phyloP scores from a whole-genome alignment of 176 grass and related monocot species.

The Neostapfia colusana region DNA sequence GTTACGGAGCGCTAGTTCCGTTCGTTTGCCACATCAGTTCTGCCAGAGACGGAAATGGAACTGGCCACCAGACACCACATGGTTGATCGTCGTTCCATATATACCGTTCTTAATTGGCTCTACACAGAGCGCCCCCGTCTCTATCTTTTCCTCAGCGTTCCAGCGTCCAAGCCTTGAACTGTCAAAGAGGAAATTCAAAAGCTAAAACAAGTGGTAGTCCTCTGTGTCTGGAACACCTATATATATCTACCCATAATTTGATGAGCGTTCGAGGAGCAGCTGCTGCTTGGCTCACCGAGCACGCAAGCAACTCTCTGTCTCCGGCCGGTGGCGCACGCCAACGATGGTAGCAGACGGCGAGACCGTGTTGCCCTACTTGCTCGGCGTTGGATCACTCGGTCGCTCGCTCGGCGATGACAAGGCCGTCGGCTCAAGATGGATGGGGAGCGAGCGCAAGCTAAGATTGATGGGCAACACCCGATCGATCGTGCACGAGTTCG shows the following conservation, averaged over 20 bases:
- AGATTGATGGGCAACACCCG: too few relatives aligned
- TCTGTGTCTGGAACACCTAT: neutral
- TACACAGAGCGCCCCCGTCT: neutral
- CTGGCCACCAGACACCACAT: neutral
- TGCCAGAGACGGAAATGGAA: neutral
- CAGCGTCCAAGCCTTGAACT: neutral
- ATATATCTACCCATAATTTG: neutral
- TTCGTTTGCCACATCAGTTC: neutral
- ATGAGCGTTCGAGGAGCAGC: neutral
- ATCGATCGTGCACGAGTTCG: too few relatives aligned
- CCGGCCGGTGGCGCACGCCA: too few relatives aligned
- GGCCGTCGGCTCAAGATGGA: too few relatives aligned
- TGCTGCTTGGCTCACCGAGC: too few relatives aligned
- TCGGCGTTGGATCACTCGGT: too few relatives aligned
- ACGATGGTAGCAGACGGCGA: too few relatives aligned
- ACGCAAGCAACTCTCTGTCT: too few relatives aligned
- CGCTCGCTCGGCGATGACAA: too few relatives aligned
- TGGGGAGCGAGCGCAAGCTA: too few relatives aligned
- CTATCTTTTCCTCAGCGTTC: neutral
- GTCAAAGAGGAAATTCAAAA: neutral
- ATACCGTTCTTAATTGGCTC: neutral
- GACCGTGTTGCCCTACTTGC: too few relatives aligned
- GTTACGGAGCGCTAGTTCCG: neutral
- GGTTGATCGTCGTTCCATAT: slow-evolving; percentile 21
- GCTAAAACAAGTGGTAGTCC: neutral